Percentiles rank a stretch among this genome's conserved stretches.
phyloP scores from a whole-genome alignment of 2,329 filamentous ascomycete genomes.

The Tolypocladium nubicola region DNA sequence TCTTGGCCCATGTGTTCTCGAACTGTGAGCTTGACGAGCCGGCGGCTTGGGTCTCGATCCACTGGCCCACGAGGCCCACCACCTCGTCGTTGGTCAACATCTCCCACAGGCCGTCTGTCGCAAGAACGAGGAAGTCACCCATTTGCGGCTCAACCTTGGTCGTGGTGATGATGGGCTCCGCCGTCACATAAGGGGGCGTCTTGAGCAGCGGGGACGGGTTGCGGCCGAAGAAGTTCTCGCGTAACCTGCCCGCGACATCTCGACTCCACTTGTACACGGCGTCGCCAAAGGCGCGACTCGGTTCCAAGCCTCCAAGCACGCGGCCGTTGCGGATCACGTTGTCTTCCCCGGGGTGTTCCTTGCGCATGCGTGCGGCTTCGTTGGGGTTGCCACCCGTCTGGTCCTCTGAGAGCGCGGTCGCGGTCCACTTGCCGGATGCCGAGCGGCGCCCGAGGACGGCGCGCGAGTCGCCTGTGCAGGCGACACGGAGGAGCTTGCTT shows the following conservation, averaged over 20 bases:
- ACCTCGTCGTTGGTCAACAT: conserved; percentile 99
- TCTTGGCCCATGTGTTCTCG: conserved; percentile 55
- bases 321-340: conserved; percentile 82
- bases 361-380: conserved; percentile 72
- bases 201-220: conserved; percentile 67
- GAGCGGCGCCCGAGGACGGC: conserved; percentile 80
- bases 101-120: conserved; percentile 95
- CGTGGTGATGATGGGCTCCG: conserved; percentile 87
- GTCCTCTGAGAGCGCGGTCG: conserved; percentile 80
- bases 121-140: conserved; percentile 92
- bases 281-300: conserved; percentile 89
- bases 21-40: conserved; percentile 51
- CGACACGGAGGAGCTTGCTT: conserved; percentile 80
- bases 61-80: conserved; percentile 89
- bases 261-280: conserved; percentile 93
- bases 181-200: conserved; percentile 94
- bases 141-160: conserved; percentile 82
- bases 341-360: conserved; percentile 80
- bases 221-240: conserved; percentile 78
- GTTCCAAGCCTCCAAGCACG: conserved; percentile 84
- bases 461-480: conserved; percentile 92
- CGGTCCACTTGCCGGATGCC: conserved; percentile 79
- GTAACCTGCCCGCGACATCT: conserved; percentile 74
- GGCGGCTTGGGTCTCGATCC: conserved; percentile 71
- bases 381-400: conserved; percentile 85